Conservation (phyloP, 116 monocot species). For the Papilionanthe hybrid region DNA sequence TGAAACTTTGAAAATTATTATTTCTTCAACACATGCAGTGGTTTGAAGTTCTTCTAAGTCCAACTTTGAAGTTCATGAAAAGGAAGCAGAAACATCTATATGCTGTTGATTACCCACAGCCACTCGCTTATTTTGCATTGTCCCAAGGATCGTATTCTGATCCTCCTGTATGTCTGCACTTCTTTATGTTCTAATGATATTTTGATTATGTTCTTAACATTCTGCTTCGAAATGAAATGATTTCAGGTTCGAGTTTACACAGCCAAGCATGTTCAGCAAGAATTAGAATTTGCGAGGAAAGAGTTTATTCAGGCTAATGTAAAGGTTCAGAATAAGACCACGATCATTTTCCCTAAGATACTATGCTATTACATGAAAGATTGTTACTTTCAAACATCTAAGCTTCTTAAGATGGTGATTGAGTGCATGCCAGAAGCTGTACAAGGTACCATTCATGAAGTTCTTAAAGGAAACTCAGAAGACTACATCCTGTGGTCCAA, state of each 20-base stretch:
- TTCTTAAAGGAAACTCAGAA: conserved; percentile 17
- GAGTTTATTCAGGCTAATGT: conserved; percentile 40
- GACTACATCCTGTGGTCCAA: conserved; percentile 28
- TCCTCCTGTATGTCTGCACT: conserved; percentile 31
- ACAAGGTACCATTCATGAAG: conserved; percentile 9
- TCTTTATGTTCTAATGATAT: background rate
- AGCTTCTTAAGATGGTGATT: conserved; percentile 28
- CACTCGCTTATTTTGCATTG: conserved; percentile 52
- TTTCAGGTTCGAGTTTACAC: conserved; percentile 30
- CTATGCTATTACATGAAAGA: conserved; percentile 32
- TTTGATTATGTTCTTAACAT: background rate
- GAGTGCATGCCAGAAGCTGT: conserved; percentile 24
- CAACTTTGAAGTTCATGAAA: conserved; percentile 19
- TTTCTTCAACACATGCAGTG: conserved; percentile 22
- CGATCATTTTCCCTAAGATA: conserved; percentile 34
- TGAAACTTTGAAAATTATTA: background rate
- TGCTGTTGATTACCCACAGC: conserved; percentile 29
- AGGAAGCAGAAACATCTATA: conserved; percentile 30
- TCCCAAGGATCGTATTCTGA: conserved; percentile 46
- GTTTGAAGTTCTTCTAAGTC: conserved; percentile 23
- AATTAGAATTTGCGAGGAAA: conserved; percentile 20
- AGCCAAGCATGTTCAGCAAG: conserved; percentile 22
- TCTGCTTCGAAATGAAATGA: background rate
- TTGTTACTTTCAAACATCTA: conserved; percentile 15
- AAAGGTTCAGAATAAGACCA: conserved; percentile 11